phyloP scores from a whole-genome alignment of 495 filamentous ascomycete species.

The Penicillium simplicissimum region DNA sequence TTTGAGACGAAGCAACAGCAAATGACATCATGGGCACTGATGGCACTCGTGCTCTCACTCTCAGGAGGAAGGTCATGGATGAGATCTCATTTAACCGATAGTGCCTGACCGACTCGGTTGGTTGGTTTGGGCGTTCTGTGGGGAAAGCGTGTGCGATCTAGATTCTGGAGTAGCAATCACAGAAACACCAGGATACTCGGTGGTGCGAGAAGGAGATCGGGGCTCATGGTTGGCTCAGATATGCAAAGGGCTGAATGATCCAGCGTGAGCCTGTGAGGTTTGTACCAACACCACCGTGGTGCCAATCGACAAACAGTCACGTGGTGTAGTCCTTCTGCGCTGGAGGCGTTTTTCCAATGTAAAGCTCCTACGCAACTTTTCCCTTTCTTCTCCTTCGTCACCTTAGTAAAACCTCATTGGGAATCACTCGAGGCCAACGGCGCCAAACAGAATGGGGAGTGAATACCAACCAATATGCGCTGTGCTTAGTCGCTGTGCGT shows the following conservation, averaged over 20 bases:
- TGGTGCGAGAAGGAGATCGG: background rate
- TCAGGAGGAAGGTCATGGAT: background rate
- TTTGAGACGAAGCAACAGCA: constrained; percentile 12
- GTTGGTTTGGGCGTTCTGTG: constrained; percentile 6
- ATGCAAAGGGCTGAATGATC: background rate
- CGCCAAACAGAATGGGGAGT: constrained; percentile 25
- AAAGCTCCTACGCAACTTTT: background rate
- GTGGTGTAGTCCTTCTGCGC: constrained; percentile 17
- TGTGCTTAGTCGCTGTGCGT: constrained; percentile 34
- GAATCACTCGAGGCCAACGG: constrained; percentile 31
- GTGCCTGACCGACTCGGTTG: constrained; percentile 15
- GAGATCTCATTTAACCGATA: constrained; percentile 20
- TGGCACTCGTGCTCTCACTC: constrained; percentile 2
- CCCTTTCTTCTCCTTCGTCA: background rate
- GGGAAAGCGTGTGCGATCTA: constrained; percentile 9
- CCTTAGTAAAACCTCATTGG: background rate
- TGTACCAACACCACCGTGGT: background rate
- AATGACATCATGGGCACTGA: constrained; percentile 26
- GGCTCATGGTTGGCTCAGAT: background rate
- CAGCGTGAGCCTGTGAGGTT: background rate
- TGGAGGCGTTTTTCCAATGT: background rate
- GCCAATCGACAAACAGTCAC: constrained; percentile 13
- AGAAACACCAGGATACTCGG: background rate
- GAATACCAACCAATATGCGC: constrained; percentile 9
- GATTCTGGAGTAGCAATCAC: background rate